Conservation (phyloP, 495 filamentous ascomycete species). For the Echria macrotheca region DNA sequence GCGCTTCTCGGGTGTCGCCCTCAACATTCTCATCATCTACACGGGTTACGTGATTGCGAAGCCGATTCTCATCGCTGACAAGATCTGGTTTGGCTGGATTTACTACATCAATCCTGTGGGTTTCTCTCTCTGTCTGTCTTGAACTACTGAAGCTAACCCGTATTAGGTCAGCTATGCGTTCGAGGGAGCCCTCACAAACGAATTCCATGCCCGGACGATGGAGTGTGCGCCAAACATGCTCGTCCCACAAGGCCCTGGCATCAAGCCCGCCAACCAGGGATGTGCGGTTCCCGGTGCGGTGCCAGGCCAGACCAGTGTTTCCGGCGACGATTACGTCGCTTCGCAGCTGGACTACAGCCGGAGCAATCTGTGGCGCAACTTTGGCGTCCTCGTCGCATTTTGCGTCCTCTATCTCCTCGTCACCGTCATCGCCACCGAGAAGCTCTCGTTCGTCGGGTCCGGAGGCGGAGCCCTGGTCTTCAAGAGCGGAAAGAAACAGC, state of each 20-base stretch:
- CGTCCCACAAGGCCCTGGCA: conserved; percentile 56
- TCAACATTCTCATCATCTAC: conserved; percentile 70
- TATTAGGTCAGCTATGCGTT: conserved; percentile 59
- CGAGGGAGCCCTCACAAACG: conserved; percentile 62
- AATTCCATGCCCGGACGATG: conserved; percentile 55
- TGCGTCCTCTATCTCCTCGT: conserved; percentile 62
- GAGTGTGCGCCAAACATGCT: conserved; percentile 45
- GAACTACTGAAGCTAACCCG: not conserved
- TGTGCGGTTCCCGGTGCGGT: conserved; percentile 55
- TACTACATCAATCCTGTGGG: conserved; percentile 61
- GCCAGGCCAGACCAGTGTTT: conserved; percentile 45
- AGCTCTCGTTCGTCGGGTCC: conserved; percentile 41
- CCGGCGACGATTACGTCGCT: conserved; percentile 56
- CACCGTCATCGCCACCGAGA: conserved; percentile 56
- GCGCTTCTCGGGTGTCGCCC: conserved; percentile 46
- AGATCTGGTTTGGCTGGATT: conserved; percentile 75
- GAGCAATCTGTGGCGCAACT: conserved; percentile 72
- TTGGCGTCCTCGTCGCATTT: conserved; percentile 68
- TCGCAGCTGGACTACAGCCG: conserved; percentile 55
- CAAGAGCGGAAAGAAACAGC: conserved; percentile 24
- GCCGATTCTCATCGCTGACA: conserved; percentile 50
- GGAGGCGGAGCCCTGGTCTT: conserved; percentile 29
- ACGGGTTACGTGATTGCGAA: conserved; percentile 70
- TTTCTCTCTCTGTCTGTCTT: not conserved
- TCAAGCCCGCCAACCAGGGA: conserved; percentile 47